Evolutionary conservation across 306 rosid species (phyloP), one percentile per base, ranked within the genome.

Genomic region (Cicer yamashitae): DNA sequence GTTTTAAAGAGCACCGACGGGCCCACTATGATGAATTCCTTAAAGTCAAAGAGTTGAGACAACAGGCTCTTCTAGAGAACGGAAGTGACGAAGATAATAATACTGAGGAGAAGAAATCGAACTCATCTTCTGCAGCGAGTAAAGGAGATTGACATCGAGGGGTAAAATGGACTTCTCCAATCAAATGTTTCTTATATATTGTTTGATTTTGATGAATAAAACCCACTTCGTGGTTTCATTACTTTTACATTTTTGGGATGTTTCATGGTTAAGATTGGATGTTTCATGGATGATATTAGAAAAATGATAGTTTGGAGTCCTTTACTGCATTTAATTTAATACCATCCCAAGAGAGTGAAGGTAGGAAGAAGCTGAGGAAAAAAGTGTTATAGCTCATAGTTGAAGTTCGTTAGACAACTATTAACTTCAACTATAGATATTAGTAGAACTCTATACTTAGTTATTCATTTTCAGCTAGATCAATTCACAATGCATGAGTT

Each of bases 1-100:
- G 77, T 34, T 87, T 87, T 46, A 76, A 73, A 73, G 84, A 82
- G 78, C 85, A 51, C 17, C 74, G 86, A 54, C 74, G 44, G 73
- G 83, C 78, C 10, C 90, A 87, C 71, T 84, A 79, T 18, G 78
- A 87, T 73, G 90, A 84, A 70, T 87, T 75, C 45, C 82, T 56
- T 30, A 84, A 61, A 66, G 85, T 84, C n/a, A 82, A 79, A 69
- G 88, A 79, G 43, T 79, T 87, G 51, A 60, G 79, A n/a, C 17
- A 56, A 68, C 74, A 69, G 22, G 79, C 76, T 48, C 12, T 78
- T 58, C 10, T 13, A 14, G 85, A 69, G 38, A 80, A 76, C 9
- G 78, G 70, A 44, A 63, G 69, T 22, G 86, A 81, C 15, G 81
- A 70, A 50, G 88, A 81, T 6, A 53, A 79, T 6, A 54, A 48